Evolutionary conservation across 306 rosid species (phyloP).

Genomic region (Canavalia ensiformis): DNA sequence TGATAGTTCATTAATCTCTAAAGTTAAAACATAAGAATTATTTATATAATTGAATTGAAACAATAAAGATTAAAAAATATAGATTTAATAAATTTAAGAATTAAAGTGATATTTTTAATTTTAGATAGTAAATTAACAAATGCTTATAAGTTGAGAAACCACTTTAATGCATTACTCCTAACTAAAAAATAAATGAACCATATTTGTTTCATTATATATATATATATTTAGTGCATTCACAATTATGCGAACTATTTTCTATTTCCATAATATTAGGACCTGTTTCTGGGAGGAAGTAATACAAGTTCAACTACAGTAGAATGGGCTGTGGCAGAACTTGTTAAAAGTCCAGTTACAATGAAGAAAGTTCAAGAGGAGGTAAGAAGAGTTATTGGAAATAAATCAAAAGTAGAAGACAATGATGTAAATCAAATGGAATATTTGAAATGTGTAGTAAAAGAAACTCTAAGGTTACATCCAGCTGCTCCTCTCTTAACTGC

Average conservation of each 20-base stretch:
- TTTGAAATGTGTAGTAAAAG: constrained; percentile 58
- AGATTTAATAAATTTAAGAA: too few species aligned
- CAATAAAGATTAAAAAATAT: too few species aligned
- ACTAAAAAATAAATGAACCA: too few species aligned
- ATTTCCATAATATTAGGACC: constrained; percentile 49
- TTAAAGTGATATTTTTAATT: too few species aligned
- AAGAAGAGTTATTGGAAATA: constrained; percentile 58
- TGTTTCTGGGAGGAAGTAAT: constrained; percentile 57
- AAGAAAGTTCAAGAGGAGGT: constrained; percentile 65
- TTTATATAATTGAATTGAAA: too few species aligned
- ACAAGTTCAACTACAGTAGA: constrained; percentile 53
- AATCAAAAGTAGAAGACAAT: constrained; percentile 44
- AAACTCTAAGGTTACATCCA: constrained; percentile 61
- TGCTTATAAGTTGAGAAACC: too few species aligned
- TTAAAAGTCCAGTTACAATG: constrained; percentile 25
- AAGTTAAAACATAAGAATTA: too few species aligned
- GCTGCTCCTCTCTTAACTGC: constrained; percentile 54
- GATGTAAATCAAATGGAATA: constrained; percentile 60
- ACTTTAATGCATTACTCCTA: too few species aligned
- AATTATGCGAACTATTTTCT: neutral
- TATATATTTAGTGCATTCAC: too few species aligned
- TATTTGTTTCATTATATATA: too few species aligned
- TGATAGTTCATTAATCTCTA: too few species aligned
- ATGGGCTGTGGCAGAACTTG: constrained; percentile 58
- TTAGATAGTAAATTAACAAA: too few species aligned